These are phyloP conservation scores for Pseudocercospora fijiensis DNA, from an alignment of 2,329 filamentous ascomycete genomes.

Conservation along the genomic window DNA sequence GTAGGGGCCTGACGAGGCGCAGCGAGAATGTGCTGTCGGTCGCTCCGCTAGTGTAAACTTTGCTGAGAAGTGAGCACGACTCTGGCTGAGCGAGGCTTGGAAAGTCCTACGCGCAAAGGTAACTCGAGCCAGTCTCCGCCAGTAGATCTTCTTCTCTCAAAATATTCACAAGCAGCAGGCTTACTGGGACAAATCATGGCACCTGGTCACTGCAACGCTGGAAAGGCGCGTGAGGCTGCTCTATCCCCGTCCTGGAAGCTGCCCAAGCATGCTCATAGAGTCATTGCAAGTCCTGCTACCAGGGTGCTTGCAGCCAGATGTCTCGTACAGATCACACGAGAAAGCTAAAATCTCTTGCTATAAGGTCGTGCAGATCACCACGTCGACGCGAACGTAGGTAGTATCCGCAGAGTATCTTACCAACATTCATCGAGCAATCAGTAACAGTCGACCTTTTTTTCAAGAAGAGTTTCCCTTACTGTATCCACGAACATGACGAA, in stretches of 20 bases:
- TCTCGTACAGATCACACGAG: background rate
- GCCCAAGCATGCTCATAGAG: background rate
- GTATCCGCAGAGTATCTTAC: background rate
- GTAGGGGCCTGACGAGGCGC: background rate
- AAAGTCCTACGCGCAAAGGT: background rate
- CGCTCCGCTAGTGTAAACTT: background rate
- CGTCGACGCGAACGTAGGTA: background rate
- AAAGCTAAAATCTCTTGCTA: background rate
- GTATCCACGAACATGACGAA: background rate
- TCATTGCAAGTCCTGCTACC: background rate
- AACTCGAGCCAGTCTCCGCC: background rate
- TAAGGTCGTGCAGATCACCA: background rate
- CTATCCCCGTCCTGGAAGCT: background rate
- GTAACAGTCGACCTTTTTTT: background rate
- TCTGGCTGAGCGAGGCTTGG: background rate
- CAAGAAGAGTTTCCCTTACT: background rate
- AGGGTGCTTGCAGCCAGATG: background rate
- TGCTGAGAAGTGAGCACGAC: background rate
- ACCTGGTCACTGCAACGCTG: background rate
- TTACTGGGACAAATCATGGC: background rate
- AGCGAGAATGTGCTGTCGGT: background rate
- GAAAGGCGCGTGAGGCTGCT: background rate
- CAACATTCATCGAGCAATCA: background rate
- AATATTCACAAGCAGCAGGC: background rate
- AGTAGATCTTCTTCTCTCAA: background rate